Conservation (phyloP, 441 rosid genomes). For the Gossypium trilobum region DNA sequence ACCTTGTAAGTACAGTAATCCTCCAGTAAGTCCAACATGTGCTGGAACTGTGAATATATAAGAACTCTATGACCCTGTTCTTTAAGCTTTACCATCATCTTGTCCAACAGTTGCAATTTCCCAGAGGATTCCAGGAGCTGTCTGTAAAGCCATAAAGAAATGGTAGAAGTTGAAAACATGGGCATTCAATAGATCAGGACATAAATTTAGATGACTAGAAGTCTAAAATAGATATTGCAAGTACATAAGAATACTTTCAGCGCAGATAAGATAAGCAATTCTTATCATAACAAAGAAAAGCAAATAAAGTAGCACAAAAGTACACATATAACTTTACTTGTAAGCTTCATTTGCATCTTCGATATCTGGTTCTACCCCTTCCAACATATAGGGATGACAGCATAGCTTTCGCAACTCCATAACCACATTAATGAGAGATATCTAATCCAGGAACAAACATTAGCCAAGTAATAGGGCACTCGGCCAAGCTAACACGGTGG, state of each 20-base stretch:
- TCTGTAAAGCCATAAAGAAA: constrained; percentile 32
- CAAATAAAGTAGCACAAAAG: background rate
- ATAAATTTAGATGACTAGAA: background rate
- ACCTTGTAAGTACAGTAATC: constrained; percentile 85
- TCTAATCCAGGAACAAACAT: constrained; percentile 38
- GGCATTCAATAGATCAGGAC: constrained; percentile 9
- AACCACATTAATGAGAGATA: constrained; percentile 87
- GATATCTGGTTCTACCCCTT: constrained; percentile 83
- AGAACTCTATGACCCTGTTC: constrained; percentile 98
- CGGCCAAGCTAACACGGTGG: background rate
- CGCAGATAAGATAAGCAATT: background rate
- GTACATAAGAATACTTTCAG: background rate
- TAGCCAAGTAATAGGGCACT: constrained; percentile 11
- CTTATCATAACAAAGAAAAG: background rate
- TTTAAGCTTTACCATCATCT: constrained; percentile 93
- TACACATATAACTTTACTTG: constrained; percentile 38
- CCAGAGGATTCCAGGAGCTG: constrained; percentile 85
- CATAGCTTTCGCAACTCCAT: constrained; percentile 98
- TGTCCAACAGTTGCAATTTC: constrained; percentile 80
- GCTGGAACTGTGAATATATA: constrained; percentile 94
- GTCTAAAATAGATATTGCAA: background rate
- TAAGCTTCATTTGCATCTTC: constrained; percentile 57
- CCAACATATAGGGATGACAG: constrained; percentile 95
- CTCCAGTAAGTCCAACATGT: constrained; percentile 93
- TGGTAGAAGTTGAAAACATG: constrained; percentile 8